Evolutionary conservation across 371 early-diverging fungal genomes (phyloP), one percentile per base, ranked within the genome.

Genomic region (Cokeromyces recurvatus): DNA sequence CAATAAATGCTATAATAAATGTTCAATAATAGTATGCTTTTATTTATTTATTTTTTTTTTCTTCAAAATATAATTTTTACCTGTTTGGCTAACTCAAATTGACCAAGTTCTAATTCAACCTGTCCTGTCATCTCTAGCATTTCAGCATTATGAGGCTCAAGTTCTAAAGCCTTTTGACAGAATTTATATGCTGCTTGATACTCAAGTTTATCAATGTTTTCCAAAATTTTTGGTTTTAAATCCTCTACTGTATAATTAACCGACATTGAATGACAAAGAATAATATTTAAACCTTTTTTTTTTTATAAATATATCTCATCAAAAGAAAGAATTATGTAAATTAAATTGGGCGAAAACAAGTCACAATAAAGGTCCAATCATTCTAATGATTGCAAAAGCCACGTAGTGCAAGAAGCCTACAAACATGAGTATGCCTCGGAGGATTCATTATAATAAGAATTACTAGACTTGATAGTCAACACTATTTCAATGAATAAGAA

Each of bases 161-260:
- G 48, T 32, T 79, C 76, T 31, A 91, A 64, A 3, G 89, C 92
- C 31, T 83, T 72, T 48, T 74, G 66, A 32, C 84, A 83, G 49
- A 87, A 89, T 32, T 83, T 68, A 32, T 79, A 71, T 1, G 94
- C 94, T 16, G 82, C 67, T 16, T 78, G 77, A 46, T 82, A 87
- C 40, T 89, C 83, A 62, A 85, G 80, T 32, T 73, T 62, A 60
- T 92, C 93, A 54, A 90, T 81, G 23, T 85, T 82, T 48, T 80
- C 76, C 52, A 85, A 77, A n/a, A 89, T 86, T 53, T 81, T 73
- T 36, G 69, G 60, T 24, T 88, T 62, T 38, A 87, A 71, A 69
- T 84, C 79, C 20, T 57, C 70, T 23, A 84, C 78, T 6, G 83
- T 77, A 57, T 73, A 80, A 16, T 34, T 32, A n/a, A 31, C 42